Evolutionary conservation across 305 asterid genomes (phyloP).

Genomic region (Petunia hybrid): DNA sequence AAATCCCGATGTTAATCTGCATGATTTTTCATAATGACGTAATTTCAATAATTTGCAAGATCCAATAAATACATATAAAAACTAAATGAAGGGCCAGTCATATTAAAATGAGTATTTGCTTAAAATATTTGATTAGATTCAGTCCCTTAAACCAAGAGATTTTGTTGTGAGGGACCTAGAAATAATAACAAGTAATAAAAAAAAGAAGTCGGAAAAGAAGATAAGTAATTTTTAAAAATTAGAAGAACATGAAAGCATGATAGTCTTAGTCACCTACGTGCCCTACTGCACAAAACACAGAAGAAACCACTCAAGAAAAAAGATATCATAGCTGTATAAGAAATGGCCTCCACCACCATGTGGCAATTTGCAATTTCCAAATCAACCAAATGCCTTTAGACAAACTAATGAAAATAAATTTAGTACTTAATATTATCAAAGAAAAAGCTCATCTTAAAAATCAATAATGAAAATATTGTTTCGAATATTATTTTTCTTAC

Average conservation of each 20-base stretch:
- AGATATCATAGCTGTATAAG: constrained; percentile 33
- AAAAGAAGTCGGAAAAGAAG: background rate
- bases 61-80: constrained; percentile 2
- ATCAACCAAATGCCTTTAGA: constrained; percentile 33
- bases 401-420: constrained; percentile 19
- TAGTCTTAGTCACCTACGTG: constrained; percentile 26
- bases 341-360: constrained; percentile 40
- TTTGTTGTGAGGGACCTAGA: background rate
- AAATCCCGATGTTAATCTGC: background rate
- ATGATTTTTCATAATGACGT: background rate
- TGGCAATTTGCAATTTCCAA: constrained; percentile 29
- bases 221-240: background rate
- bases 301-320: constrained; percentile 25
- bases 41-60: constrained; percentile 1
- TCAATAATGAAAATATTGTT: background rate
- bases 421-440: background rate
- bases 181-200: background rate
- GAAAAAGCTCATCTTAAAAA: background rate
- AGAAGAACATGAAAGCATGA: constrained; percentile 35
- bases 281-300: constrained; percentile 37
- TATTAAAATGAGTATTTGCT: background rate
- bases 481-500: background rate
- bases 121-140: background rate
- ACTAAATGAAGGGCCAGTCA: background rate
- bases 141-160: constrained; percentile 21